Percentiles rank a stretch among this genome's conserved stretches.
Conservation (phyloP, 1,284 basidiomycete genomes). For the Inonotus obliquus region DNA sequence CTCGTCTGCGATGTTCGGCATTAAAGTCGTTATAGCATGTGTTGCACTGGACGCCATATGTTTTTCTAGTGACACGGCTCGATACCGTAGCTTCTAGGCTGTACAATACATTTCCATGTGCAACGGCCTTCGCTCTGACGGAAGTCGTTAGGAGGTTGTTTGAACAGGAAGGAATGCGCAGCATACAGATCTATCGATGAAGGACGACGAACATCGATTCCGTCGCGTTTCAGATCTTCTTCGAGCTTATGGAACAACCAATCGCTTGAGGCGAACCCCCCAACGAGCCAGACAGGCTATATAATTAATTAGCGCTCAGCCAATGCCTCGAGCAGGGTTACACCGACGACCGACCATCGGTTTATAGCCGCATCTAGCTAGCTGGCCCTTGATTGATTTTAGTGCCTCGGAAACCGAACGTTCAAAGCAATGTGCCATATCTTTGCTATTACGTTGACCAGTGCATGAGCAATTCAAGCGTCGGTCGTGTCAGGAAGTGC, state of each 20-base stretch:
- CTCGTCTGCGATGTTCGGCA: slow-evolving; percentile 55
- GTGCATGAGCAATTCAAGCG: neutral
- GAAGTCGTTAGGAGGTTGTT: neutral
- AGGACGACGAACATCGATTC: slow-evolving; percentile 61
- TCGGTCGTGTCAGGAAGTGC: neutral
- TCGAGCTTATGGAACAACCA: slow-evolving; percentile 73
- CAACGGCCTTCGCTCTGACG: slow-evolving; percentile 71
- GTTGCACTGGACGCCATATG: slow-evolving; percentile 74
- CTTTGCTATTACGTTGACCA: slow-evolving; percentile 31
- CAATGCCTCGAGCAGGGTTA: no score
- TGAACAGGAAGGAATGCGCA: neutral
- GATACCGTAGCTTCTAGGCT: slow-evolving; percentile 77
- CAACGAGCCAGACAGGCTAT: slow-evolving; percentile 71
- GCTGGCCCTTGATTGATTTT: slow-evolving; percentile 62
- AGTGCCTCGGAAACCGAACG: slow-evolving; percentile 69
- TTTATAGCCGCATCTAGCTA: slow-evolving; percentile 56
- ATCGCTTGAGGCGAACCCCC: slow-evolving; percentile 73
- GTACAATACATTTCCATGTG: slow-evolving; percentile 77
- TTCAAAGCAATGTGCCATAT: slow-evolving; percentile 68
- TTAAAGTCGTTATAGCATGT: slow-evolving; percentile 58
- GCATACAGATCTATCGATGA: slow-evolving; percentile 63
- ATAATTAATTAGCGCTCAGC: neutral
- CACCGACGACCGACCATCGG: slow-evolving; percentile 41
- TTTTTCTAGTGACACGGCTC: slow-evolving; percentile 67
- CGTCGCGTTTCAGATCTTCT: slow-evolving; percentile 49